Evolutionary conservation across 2,329 filamentous ascomycete species (phyloP), one percentile per base, ranked within the genome.

Genomic region (Exophiala phaeomuriformis): DNA sequence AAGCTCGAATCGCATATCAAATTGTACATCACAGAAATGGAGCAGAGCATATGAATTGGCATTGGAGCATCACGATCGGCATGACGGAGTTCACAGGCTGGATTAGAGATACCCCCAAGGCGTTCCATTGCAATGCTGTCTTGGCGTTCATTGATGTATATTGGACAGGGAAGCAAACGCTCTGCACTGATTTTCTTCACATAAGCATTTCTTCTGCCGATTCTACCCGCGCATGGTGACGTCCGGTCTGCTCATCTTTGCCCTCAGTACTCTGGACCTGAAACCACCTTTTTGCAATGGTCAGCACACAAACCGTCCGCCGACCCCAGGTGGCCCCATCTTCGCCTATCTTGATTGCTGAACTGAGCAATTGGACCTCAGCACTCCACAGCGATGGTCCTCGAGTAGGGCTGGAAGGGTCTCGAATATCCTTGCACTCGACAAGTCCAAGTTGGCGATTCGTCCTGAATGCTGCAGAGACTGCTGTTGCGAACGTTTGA

Each of bases 11-110:
- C 89, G 36, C 93, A 98, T 68, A 94, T 98, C 69, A 91, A 90
- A 72, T 77, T 97, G 58, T 98, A 98, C 75, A 95, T 98, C 66
- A 95, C 88, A 3, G 93, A 98, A 77, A 96, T 98, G 90, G 93
- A 97, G 72, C 90, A 96, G 72, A 85, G 84, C 52, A 81, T 93
- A 57, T 74, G 64, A 54, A 3, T 12, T 7, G 46, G 9, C 32
- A 28, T 10, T 9, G 9, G 8, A 19, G 41, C 54, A 45, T 51
- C 30, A 59, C 49, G 57, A 59, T 32, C 40, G 35, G 27, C 31
- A 55, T 49, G 56, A 58, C 39, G 49, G 52, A 44, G 42, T 53
- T 53, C 46, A 39, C 32, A 51, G 35, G 32, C 30, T 47, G 41
- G 41, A 43, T 52, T 19, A 35, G 50, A 57, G 69, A 72, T 71